A percentile compares a stretch with the other conserved stretches of the same genome.
These are phyloP conservation scores for Fusarium setosum DNA, from an alignment of 2,329 filamentous ascomycete species.

Conservation along the genomic window DNA sequence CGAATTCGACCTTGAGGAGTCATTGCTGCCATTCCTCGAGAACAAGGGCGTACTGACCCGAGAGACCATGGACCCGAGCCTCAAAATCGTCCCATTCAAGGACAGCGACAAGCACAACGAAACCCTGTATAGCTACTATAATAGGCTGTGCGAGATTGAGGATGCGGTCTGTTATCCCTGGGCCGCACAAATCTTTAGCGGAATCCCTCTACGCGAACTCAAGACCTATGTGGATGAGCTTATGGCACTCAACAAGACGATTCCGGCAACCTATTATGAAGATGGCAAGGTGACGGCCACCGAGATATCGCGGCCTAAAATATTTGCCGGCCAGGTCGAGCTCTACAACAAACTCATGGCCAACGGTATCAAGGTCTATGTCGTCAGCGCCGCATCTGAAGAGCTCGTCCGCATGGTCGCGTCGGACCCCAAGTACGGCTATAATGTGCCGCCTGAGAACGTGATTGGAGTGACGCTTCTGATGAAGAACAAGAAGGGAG, in stretches of 20 bases:
- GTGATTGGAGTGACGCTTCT: slow-evolving; percentile 56
- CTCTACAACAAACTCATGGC: slow-evolving; percentile 56
- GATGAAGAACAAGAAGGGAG: slow-evolving; percentile 46
- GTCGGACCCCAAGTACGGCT: slow-evolving; percentile 57
- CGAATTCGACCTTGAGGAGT: slow-evolving; percentile 56
- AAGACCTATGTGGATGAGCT: slow-evolving; percentile 60
- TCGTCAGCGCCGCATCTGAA: slow-evolving; percentile 55
- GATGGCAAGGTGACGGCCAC: slow-evolving; percentile 44
- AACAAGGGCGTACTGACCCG: slow-evolving; percentile 54
- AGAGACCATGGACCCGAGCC: slow-evolving; percentile 52
- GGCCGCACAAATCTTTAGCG: slow-evolving; percentile 55
- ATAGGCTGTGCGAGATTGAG: slow-evolving; percentile 55
- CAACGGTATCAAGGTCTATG: slow-evolving; percentile 57
- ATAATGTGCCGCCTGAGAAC: slow-evolving; percentile 57
- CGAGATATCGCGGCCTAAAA: slow-evolving; percentile 48
- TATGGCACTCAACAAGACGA: slow-evolving; percentile 53
- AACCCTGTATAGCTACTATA: slow-evolving; percentile 58
- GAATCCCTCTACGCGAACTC: slow-evolving; percentile 56
- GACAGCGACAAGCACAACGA: slow-evolving; percentile 52
- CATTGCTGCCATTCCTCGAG: slow-evolving; percentile 56
- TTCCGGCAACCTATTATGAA: slow-evolving; percentile 51
- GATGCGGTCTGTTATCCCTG: slow-evolving; percentile 57
- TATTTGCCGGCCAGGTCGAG: slow-evolving; percentile 55
- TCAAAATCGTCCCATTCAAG: slow-evolving; percentile 56
- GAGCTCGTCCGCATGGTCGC: slow-evolving; percentile 59